Base-by-base conservation (phyloP, 805 yeast genomes). In the Saccharomyces jurei region DNA sequence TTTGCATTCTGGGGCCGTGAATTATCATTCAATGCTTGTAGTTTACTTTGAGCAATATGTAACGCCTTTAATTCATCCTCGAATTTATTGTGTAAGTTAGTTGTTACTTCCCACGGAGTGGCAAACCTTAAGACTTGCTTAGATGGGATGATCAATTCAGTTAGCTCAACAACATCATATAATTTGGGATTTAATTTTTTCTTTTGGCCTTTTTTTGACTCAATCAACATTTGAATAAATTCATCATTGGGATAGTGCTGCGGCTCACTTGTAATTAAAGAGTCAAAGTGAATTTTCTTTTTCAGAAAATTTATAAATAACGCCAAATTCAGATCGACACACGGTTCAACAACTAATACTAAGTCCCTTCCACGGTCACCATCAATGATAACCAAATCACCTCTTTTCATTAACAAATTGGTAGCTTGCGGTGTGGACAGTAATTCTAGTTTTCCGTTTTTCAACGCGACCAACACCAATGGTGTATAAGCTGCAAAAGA, bases 281-380 rank as follows among this genome's bases (percentile, higher is more conserved):
- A 67, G 56, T 68, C 72, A 52, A 68, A 66, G 66, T 86, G 92
- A 56, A 84, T 83, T 59, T 83, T 79, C 64, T 87, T 87, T 69
- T 86, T 87, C 63, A 87, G 70, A 62, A 86, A 87, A 62, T 86
- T 86, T 64, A 87, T 79, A 55, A 87, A 76, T 50, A 86, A 76
- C 2, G 92, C 92, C 66, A 83, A 73, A 56, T 84, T 80, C 54
- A 85, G 74, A 48, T 77, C 78, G 30, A 86, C 77, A 46, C 76
- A 68, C 0, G 92, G 89, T 57, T 84, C 86, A 29, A 86, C 71
- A 48, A 87, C 81, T 79, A 83, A 79, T 9, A 84, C 92, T 58
- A 87, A 69, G 68, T 87, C 95, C 62, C 85, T 85, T 29, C 95
- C 95, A 57, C 94, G 75, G 66, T 87, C 95, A 53, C 94, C 95